phyloP scores from a whole-genome alignment of 768 basidiomycete genomes.

The Amanita inopinata region DNA sequence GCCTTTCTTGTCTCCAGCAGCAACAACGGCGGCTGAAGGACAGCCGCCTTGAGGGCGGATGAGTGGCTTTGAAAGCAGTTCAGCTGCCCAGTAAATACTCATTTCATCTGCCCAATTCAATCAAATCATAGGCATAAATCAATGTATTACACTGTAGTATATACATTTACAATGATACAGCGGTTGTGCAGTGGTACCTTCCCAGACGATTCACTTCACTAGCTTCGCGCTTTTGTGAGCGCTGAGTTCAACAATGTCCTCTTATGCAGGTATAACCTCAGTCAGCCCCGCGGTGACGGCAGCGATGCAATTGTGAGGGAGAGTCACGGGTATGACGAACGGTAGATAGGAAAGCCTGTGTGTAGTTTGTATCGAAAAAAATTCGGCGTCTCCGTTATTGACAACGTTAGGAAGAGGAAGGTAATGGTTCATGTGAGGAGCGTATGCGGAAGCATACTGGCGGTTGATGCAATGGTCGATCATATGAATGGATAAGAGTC shows the following conservation, averaged over 20 bases:
- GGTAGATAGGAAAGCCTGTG: conserved; percentile 44
- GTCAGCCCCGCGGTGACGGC: conserved; percentile 15
- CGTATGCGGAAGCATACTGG: conserved; percentile 47
- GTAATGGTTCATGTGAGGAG: conserved; percentile 50
- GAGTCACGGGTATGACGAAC: conserved; percentile 32
- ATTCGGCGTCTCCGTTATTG: conserved; percentile 10
- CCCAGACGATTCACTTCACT: conserved; percentile 19
- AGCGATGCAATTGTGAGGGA: conserved; percentile 23
- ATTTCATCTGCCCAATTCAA: too few species aligned
- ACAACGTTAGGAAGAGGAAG: conserved; percentile 33
- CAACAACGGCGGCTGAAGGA: too few species aligned
- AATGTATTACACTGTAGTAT: too few species aligned
- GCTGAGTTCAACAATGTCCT: conserved; percentile 54
- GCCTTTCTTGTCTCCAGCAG: too few species aligned
- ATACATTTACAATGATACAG: too few species aligned
- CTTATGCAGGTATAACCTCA: conserved; percentile 36
- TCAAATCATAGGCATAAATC: too few species aligned
- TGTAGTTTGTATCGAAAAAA: conserved; percentile 19
- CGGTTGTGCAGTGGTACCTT: too few species aligned
- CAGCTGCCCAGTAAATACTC: too few species aligned
- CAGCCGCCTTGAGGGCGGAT: too few species aligned
- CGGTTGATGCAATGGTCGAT: conserved; percentile 2
- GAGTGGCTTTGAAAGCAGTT: too few species aligned
- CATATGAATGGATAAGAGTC: conserved; percentile 5
- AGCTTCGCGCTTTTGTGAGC: conserved; percentile 23